phyloP scores from a whole-genome alignment of 345 rosid genomes.

The Citrus reticulata region DNA sequence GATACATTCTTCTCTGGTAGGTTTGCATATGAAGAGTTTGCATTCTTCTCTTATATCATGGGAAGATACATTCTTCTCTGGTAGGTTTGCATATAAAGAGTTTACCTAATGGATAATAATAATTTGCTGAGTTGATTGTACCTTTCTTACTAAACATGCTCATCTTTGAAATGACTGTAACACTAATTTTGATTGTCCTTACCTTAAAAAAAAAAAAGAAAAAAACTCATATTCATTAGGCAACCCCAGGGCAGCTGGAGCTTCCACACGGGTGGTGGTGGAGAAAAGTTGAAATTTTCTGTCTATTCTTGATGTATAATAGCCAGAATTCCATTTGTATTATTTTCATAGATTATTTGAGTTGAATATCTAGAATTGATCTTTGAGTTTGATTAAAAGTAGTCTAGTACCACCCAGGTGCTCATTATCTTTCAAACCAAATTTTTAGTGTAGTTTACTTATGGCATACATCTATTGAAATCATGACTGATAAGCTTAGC shows the following conservation, averaged over 20 bases:
- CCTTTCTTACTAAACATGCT: not conserved
- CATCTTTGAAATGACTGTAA: not conserved
- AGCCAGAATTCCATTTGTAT: not conserved
- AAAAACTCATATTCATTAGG: not conserved
- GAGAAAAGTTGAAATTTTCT: not conserved
- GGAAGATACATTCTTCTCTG: not conserved
- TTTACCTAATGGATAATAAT: not conserved
- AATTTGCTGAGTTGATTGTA: not conserved
- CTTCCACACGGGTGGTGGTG: not conserved
- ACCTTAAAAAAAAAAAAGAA: too few species aligned
- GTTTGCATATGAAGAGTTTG: not conserved
- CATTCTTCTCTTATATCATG: not conserved
- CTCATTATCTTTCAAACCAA: not conserved
- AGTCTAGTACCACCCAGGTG: not conserved
- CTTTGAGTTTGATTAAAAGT: not conserved
- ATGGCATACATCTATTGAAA: not conserved
- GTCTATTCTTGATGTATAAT: not conserved
- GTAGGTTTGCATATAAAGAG: not conserved
- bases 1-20: not conserved
- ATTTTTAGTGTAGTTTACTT: not conserved
- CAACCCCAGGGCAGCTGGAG: not conserved
- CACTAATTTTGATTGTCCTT: not conserved
- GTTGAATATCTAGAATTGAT: not conserved
- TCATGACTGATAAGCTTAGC: not conserved
- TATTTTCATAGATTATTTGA: not conserved